These are phyloP conservation scores for Dunaliella primolecta DNA, from an alignment of 139 green algal genomes.

Conservation along the genomic window DNA sequence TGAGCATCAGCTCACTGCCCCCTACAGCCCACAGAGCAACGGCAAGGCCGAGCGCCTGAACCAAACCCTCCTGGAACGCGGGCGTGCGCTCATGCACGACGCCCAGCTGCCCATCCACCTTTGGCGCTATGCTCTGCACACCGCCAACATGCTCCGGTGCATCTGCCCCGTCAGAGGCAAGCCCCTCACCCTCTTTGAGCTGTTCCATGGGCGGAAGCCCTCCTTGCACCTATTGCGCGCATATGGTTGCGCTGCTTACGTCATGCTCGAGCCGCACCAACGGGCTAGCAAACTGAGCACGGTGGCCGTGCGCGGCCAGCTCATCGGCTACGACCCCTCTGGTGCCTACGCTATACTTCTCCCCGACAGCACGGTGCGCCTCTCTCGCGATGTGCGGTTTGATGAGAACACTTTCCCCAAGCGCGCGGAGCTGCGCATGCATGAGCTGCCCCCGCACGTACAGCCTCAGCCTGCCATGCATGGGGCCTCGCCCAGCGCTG, in stretches of 20 bases:
- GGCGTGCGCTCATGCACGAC: background rate
- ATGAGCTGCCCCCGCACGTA: no score
- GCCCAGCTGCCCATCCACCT: background rate
- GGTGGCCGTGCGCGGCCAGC: background rate
- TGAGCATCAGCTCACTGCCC: background rate
- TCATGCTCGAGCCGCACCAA: background rate
- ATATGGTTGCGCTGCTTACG: background rate
- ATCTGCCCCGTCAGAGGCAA: background rate
- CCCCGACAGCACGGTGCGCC: background rate
- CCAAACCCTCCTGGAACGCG: constrained; percentile 21
- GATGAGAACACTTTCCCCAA: no score
- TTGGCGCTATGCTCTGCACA: background rate
- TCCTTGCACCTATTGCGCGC: background rate
- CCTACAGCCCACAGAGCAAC: constrained; percentile 31
- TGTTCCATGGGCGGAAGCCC: background rate
- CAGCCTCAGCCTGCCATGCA: no score
- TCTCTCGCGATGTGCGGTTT: background rate
- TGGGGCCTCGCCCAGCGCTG: no score
- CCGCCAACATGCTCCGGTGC: background rate
- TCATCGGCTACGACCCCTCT: constrained; percentile 20
- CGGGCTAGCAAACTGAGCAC: background rate
- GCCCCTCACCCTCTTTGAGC: background rate
- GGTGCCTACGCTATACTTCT: no score
- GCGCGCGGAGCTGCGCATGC: no score
- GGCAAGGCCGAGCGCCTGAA: constrained; percentile 30